A percentile compares a stretch with the other conserved stretches of the same genome.
These are phyloP conservation scores for Aspergillus unguis DNA, from an alignment of 2,329 filamentous ascomycete genomes.

Conservation along the genomic window DNA sequence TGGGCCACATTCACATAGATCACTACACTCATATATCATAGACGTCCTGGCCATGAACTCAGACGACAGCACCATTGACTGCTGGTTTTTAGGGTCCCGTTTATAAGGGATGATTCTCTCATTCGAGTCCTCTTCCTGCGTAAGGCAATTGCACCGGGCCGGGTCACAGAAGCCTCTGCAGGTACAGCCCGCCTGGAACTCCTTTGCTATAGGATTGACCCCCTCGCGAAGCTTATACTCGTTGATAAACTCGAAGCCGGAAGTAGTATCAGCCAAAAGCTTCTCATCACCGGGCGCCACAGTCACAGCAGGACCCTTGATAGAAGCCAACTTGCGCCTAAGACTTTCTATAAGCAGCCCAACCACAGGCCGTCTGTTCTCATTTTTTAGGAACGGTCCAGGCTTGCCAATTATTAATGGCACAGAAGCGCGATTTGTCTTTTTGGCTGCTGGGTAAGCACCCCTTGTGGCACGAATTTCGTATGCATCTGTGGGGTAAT, in stretches of 20 bases:
- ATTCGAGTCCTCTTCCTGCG: constrained; percentile 28
- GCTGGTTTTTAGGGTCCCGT: constrained; percentile 10
- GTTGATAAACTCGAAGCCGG: constrained; percentile 41
- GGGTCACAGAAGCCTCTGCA: constrained; percentile 29
- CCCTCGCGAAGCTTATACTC: constrained; percentile 34
- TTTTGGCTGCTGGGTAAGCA: constrained; percentile 18
- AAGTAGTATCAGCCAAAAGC: constrained; percentile 23
- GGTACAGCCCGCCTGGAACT: constrained; percentile 34
- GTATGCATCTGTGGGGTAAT: constrained; percentile 23
- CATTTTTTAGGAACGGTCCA: constrained; percentile 11
- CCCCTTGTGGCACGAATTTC: constrained; percentile 19
- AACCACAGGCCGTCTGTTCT: constrained; percentile 1
- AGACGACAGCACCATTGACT: constrained; percentile 25
- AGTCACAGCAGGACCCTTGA: constrained; percentile 30
- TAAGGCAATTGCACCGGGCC: constrained; percentile 28
- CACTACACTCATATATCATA: constrained; percentile 44
- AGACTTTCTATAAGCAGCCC: constrained; percentile 18
- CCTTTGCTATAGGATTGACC: constrained; percentile 24
- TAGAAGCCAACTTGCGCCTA: constrained; percentile 23
- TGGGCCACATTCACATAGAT: constrained; percentile 33
- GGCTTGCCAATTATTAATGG: constrained; percentile 9
- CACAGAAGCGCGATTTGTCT: constrained; percentile 12
- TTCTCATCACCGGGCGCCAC: constrained; percentile 17
- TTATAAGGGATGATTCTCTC: constrained; percentile 33
- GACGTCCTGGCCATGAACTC: constrained; percentile 32